Evolutionary conservation across 2,329 filamentous ascomycete species (phyloP).

Genomic region (Albophoma yamanashiensis): DNA sequence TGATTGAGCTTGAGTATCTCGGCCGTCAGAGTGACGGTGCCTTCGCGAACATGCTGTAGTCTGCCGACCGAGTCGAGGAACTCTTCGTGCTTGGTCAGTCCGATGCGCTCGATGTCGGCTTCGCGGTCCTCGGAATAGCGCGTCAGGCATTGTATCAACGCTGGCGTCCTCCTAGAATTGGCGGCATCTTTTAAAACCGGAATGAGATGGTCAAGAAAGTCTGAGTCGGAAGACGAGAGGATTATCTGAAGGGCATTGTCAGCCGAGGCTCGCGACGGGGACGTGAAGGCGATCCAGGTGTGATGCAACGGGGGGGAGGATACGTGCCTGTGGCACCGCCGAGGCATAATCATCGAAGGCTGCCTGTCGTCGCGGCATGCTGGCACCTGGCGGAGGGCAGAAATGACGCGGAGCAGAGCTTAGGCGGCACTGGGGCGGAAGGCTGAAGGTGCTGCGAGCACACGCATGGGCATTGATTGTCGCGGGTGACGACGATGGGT

Average conservation of each 20-base stretch:
- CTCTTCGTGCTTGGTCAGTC: constrained; percentile 91
- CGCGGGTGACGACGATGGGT: background rate
- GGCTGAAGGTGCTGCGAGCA: background rate
- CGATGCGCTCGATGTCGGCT: constrained; percentile 84
- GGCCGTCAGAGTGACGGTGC: constrained; percentile 75
- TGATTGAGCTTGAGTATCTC: constrained; percentile 91
- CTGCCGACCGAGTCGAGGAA: constrained; percentile 91
- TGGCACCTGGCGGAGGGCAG: constrained; percentile 2
- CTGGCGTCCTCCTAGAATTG: constrained; percentile 58
- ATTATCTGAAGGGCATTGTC: constrained; percentile 56
- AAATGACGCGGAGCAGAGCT: background rate
- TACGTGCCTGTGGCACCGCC: constrained; percentile 32
- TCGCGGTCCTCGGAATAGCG: constrained; percentile 82
- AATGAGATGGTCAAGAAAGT: constrained; percentile 93
- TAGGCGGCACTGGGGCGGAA: background rate
- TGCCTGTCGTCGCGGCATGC: constrained; percentile 33
- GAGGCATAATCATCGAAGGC: constrained; percentile 36
- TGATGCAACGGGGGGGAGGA: background rate
- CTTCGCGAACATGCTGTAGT: constrained; percentile 83
- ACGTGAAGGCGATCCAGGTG: background rate
- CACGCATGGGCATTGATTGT: background rate
- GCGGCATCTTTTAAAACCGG: constrained; percentile 88
- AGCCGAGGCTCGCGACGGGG: background rate
- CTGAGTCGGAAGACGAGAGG: constrained; percentile 78
- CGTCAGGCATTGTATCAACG: constrained; percentile 58